Evolutionary conservation across 345 rosid species (phyloP).

Genomic region (Clausena lansium): DNA sequence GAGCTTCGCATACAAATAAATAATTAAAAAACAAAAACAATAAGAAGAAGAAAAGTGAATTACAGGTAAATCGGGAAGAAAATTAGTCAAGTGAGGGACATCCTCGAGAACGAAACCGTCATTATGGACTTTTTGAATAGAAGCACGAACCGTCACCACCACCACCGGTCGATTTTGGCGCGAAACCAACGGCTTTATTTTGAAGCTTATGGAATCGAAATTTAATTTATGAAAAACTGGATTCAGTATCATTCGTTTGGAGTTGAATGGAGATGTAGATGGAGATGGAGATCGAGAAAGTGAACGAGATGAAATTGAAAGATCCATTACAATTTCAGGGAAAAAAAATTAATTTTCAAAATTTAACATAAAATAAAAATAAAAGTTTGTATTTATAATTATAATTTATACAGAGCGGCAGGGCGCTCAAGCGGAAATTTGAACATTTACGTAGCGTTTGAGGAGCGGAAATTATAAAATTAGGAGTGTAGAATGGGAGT

Average conservation of each 20-base stretch:
- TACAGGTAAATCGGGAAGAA: slow-evolving; percentile 77
- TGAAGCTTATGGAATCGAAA: slow-evolving; percentile 15
- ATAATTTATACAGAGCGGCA: no score
- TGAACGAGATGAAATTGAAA: slow-evolving; percentile 3
- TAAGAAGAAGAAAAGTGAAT: not conserved
- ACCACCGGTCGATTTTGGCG: slow-evolving; percentile 26
- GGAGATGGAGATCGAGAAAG: not conserved
- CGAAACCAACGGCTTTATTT: slow-evolving; percentile 26
- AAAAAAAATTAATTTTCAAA: no score
- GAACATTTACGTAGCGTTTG: no score
- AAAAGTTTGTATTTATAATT: no score
- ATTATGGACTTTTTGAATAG: slow-evolving; percentile 26
- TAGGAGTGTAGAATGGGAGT: no score
- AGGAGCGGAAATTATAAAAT: no score
- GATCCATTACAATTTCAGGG: slow-evolving; percentile 12
- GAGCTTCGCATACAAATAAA: not conserved
- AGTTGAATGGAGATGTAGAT: slow-evolving; percentile 3
- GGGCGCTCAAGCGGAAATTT: no score
- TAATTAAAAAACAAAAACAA: not conserved
- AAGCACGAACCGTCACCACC: slow-evolving; percentile 44
- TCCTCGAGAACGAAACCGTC: slow-evolving; percentile 78
- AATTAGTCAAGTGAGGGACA: slow-evolving; percentile 80
- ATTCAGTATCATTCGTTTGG: not conserved
- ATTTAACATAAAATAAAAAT: no score
- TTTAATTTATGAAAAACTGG: slow-evolving; percentile 3